A percentile compares a stretch with the other conserved stretches of the same genome.
Conservation (phyloP, 257 asterid species). For the Salvia splendens region DNA sequence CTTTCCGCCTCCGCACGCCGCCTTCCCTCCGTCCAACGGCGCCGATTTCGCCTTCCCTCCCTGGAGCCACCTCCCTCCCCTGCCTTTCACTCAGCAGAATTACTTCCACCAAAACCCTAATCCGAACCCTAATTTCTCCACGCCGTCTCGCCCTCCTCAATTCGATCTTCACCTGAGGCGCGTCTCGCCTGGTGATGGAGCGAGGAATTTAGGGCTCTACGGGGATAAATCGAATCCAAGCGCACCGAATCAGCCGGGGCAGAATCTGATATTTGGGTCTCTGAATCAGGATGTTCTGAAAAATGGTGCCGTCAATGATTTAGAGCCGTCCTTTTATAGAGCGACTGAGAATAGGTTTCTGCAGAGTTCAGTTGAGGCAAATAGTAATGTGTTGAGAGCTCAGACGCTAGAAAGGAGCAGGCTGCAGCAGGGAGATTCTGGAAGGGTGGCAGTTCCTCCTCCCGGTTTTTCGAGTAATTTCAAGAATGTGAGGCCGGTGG, state of each 20-base stretch:
- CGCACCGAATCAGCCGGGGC: conserved; percentile 40
- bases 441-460: conserved; percentile 45
- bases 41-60: conserved; percentile 28
- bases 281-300: conserved; percentile 34
- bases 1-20: conserved; percentile 31
- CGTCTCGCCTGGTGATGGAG: conserved; percentile 29
- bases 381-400: conserved; percentile 35
- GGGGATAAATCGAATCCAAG: conserved; percentile 29
- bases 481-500: conserved; percentile 38
- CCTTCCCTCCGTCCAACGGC: conserved; percentile 33
- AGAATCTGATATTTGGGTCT: conserved; percentile 62
- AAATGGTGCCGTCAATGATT: conserved; percentile 32
- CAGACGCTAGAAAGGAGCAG: conserved; percentile 38
- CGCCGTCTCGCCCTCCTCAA: conserved; percentile 41
- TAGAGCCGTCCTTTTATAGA: conserved; percentile 32
- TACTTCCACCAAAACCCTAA: conserved; percentile 70
- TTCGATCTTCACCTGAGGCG: conserved; percentile 36
- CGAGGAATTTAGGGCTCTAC: conserved; percentile 36
- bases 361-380: conserved; percentile 34
- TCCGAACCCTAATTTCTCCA: conserved; percentile 36
- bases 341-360: conserved; percentile 36
- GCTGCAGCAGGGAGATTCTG: conserved; percentile 39
- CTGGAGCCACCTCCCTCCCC: conserved; percentile 49
- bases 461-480: conserved; percentile 51
- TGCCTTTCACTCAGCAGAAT: conserved; percentile 52